Evolutionary conservation across 2,329 filamentous ascomycete genomes (phyloP).

Genomic region (Colletotrichum viniferum): DNA sequence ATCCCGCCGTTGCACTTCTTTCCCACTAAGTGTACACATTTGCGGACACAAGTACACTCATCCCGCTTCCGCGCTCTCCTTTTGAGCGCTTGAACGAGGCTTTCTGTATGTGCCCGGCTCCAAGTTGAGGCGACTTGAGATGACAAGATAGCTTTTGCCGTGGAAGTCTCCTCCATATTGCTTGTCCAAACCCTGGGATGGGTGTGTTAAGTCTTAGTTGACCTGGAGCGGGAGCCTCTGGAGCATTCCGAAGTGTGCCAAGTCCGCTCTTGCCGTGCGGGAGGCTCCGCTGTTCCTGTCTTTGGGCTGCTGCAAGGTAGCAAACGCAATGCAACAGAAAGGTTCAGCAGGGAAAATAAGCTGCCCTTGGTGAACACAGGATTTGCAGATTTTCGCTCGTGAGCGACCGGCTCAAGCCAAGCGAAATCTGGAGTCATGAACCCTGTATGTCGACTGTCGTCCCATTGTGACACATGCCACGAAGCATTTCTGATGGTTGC

Average conservation of each 20-base stretch:
- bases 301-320: neutral
- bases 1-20: neutral
- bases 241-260: neutral
- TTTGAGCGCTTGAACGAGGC: neutral
- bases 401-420: neutral
- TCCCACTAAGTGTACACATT: neutral
- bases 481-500: neutral
- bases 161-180: neutral
- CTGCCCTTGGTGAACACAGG: fast-evolving
- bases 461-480: neutral
- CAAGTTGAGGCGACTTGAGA: neutral
- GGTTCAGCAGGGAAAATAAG: neutral
- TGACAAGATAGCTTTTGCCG: neutral
- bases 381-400: neutral
- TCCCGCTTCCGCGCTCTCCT: neutral
- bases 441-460: neutral
- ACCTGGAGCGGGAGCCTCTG: neutral
- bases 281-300: neutral
- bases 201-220: neutral
- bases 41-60: neutral
- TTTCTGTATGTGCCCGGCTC: too few species aligned
- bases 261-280: neutral
- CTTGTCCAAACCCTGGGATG: neutral
- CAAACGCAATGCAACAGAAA: fast-evolving
- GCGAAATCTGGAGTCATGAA: neutral